Evolutionary conservation across 805 yeast species (phyloP).

Genomic region (Yarrowia divulgata): DNA sequence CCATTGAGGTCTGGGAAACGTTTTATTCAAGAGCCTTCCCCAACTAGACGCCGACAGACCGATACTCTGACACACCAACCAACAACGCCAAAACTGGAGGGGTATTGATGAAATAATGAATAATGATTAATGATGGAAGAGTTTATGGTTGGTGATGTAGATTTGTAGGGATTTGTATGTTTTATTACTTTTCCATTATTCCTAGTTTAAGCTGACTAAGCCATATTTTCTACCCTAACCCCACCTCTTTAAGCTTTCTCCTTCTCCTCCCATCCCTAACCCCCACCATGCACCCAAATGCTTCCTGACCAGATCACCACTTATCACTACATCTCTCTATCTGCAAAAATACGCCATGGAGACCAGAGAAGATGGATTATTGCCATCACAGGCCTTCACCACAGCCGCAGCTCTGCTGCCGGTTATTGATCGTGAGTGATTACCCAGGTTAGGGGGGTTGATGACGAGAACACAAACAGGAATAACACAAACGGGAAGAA

Average conservation of each 20-base stretch:
- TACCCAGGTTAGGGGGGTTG: too few relatives aligned
- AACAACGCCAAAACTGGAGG: background rate
- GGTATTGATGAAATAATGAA: conserved; percentile 34
- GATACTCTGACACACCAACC: too few relatives aligned
- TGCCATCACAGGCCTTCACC: conserved; percentile 55
- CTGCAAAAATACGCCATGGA: conserved; percentile 16
- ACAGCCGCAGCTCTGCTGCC: conserved; percentile 55
- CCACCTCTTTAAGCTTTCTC: background rate
- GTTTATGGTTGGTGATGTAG: too few relatives aligned
- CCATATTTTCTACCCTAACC: background rate
- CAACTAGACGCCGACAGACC: background rate
- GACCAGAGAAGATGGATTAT: conserved; percentile 44
- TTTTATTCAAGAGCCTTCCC: conserved; percentile 59
- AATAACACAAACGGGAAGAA: background rate
- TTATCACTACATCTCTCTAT: background rate
- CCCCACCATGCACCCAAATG: conserved; percentile 18
- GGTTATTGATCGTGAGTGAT: conserved; percentile 52
- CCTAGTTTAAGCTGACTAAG: too few relatives aligned
- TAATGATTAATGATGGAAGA: conserved; percentile 32
- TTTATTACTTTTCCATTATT: too few relatives aligned
- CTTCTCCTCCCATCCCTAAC: background rate
- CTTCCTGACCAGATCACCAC: conserved; percentile 18
- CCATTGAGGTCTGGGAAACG: conserved; percentile 56
- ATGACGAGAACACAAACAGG: background rate
- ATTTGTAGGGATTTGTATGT: too few relatives aligned